Percentiles rank a stretch among this genome's conserved stretches.
Evolutionary conservation across 306 rosid genomes (phyloP).

Genomic region (Acmispon strigosus): DNA sequence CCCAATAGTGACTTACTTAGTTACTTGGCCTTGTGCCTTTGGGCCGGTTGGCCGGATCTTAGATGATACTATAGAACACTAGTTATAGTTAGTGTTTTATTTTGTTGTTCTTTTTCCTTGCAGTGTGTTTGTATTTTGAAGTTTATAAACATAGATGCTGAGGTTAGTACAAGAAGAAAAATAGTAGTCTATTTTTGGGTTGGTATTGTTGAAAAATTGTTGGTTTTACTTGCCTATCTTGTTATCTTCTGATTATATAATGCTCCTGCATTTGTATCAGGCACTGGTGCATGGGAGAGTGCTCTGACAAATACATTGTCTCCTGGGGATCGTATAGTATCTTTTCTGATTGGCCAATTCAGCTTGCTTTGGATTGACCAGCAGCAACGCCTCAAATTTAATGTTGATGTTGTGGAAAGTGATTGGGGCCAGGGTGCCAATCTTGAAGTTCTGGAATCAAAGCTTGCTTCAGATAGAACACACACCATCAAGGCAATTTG

Average conservation of each 20-base stretch:
- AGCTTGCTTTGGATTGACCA: conserved; percentile 98
- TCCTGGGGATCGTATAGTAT: conserved; percentile 79
- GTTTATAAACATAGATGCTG: not conserved
- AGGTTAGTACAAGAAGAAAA: not conserved
- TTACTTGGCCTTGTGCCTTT: too few species aligned
- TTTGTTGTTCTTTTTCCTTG: not conserved
- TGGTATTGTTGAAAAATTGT: not conserved
- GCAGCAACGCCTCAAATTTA: conserved; percentile 85
- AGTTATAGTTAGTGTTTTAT: not conserved
- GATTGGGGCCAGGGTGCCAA: conserved; percentile 95
- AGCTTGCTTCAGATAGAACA: conserved; percentile 60
- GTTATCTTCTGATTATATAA: not conserved
- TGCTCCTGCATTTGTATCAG: conserved; percentile 34
- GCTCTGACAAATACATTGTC: conserved; percentile 92
- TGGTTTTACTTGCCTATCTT: not conserved
- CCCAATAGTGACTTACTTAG: too few species aligned
- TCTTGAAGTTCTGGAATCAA: conserved; percentile 69
- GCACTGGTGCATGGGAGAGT: conserved; percentile 99
- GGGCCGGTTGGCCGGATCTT: not conserved
- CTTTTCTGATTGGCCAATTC: conserved; percentile 91
- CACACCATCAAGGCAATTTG: conserved; percentile 85
- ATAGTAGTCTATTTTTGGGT: not conserved
- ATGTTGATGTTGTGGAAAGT: conserved; percentile 90
- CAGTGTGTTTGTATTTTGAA: not conserved
- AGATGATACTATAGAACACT: not conserved